Conservation (phyloP, 306 rosid genomes). For the Morella rubra region DNA sequence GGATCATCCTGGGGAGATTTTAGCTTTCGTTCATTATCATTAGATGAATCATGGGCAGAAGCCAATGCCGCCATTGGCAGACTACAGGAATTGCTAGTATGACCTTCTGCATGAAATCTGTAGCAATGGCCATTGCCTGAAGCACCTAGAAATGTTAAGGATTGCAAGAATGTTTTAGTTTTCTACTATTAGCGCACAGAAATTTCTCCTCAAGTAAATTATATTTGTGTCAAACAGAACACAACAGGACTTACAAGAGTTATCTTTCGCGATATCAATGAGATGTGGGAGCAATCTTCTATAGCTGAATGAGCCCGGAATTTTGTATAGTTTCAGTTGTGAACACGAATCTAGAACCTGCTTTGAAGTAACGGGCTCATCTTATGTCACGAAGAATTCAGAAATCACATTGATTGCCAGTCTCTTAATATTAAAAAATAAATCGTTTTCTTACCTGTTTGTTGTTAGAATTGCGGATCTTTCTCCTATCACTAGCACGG, state of each 20-base stretch:
- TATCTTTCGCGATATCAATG: constrained; percentile 31
- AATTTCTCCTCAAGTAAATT: background rate
- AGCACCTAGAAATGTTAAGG: constrained; percentile 35
- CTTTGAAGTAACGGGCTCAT: constrained; percentile 15
- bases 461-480: constrained; percentile 30
- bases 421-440: background rate
- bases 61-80: constrained; percentile 17
- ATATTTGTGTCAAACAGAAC: background rate
- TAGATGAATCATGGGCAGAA: constrained; percentile 18
- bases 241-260: constrained; percentile 35
- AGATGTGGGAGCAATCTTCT: constrained; percentile 71
- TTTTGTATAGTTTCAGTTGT: constrained; percentile 42
- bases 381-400: constrained; percentile 1
- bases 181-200: constrained; percentile 2
- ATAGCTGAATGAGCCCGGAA: constrained; percentile 54
- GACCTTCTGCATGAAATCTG: constrained; percentile 4
- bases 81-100: constrained; percentile 22
- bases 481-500: constrained; percentile 8
- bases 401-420: background rate
- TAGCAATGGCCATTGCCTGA: constrained; percentile 24
- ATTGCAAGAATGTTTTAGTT: constrained; percentile 14
- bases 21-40: constrained; percentile 26
- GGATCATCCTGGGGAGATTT: constrained; percentile 16
- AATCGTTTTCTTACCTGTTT: constrained; percentile 34
- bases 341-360: constrained; percentile 54